A percentile compares a stretch with the other conserved stretches of the same genome.
Evolutionary conservation across 2,329 filamentous ascomycete species (phyloP).

Genomic region (Botrytis hyacinthi): DNA sequence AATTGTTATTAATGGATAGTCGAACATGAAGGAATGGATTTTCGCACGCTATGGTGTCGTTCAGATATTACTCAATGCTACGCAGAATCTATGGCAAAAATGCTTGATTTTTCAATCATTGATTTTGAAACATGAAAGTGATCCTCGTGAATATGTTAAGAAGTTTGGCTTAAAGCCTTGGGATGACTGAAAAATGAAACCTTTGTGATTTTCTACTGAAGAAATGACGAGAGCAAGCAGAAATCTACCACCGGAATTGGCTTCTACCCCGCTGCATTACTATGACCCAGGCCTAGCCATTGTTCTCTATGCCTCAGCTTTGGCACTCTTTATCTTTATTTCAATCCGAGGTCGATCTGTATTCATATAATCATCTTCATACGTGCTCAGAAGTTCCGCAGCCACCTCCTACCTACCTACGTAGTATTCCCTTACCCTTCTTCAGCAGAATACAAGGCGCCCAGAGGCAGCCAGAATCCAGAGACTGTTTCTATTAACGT

Average conservation of each 20-base stretch:
- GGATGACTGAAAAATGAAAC: not conserved
- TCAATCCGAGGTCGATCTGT: not conserved
- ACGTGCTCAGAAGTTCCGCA: not conserved
- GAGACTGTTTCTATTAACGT: not conserved
- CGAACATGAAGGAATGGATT: constrained; percentile 23
- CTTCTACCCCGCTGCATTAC: not conserved
- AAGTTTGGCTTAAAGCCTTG: not conserved
- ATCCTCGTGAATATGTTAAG: not conserved
- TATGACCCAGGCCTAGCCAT: not conserved
- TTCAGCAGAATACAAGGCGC: not conserved
- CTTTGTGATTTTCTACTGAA: not conserved
- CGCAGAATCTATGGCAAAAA: constrained; percentile 18
- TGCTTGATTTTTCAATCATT: not conserved
- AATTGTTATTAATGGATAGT: constrained; percentile 51
- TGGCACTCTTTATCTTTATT: not conserved
- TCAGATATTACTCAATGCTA: constrained; percentile 27
- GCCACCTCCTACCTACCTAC: not conserved
- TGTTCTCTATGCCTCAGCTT: not conserved
- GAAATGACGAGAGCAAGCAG: not conserved
- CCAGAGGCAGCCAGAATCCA: not conserved
- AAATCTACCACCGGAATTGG: not conserved
- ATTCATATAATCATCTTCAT: too few species aligned
- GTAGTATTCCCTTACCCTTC: not conserved
- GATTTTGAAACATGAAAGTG: not conserved
- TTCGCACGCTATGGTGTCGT: constrained; percentile 19